Conservation (phyloP, 208 protist species). For the Endotrypanum monterogeii region DNA sequence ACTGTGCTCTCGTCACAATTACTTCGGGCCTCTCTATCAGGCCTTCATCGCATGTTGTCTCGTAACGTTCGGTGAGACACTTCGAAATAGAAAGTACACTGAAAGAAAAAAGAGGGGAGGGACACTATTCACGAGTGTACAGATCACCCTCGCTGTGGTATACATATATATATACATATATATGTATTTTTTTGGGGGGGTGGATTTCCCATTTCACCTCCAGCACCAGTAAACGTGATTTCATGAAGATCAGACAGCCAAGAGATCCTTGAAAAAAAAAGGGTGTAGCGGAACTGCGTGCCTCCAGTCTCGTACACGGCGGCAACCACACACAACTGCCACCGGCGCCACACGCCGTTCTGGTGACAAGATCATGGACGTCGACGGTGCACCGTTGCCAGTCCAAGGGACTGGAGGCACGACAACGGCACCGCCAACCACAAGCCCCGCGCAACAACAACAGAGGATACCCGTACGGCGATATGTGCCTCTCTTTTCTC, state of each 20-base stretch:
- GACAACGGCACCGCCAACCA: background rate
- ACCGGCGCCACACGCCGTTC: background rate
- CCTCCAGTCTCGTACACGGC: background rate
- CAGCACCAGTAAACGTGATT: background rate
- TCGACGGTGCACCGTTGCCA: background rate
- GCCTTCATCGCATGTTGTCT: too few relatives aligned
- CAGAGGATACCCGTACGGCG: background rate
- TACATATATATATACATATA: too few relatives aligned
- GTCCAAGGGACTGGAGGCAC: background rate
- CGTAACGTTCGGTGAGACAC: too few relatives aligned
- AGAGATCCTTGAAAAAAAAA: too few relatives aligned
- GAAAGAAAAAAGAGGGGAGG: too few relatives aligned
- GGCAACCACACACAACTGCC: background rate
- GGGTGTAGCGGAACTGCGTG: background rate
- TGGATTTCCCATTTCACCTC: background rate
- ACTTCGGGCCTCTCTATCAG: too few relatives aligned
- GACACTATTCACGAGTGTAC: too few relatives aligned
- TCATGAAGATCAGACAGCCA: background rate
- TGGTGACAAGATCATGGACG: background rate
- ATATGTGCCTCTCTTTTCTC: slow-evolving; percentile 18
- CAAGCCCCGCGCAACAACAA: background rate
- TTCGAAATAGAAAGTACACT: too few relatives aligned
- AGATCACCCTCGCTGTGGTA: too few relatives aligned
- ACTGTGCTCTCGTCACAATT: too few relatives aligned
- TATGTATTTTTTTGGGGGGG: background rate